Evolutionary conservation across 2,329 filamentous ascomycete species (phyloP), one percentile per base, ranked within the genome.

Genomic region (Alternaria rosae): DNA sequence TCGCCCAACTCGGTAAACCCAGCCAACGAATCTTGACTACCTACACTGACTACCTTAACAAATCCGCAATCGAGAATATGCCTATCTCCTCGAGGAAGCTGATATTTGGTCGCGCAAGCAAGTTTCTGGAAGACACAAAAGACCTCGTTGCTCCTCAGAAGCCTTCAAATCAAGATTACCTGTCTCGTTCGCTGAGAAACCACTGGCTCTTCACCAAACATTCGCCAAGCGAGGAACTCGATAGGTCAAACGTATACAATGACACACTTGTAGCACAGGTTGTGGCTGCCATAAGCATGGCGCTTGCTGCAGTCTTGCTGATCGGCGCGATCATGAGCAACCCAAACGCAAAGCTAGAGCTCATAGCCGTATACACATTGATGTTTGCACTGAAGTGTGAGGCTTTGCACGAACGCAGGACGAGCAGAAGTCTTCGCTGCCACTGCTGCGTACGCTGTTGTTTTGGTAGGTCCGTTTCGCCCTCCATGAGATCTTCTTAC

Each of bases 361-460:
- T 75, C 12, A 44, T 75, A 15, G 69, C 67, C 3, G 56, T 65
- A 48, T 72, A 67, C 26, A 73, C 68, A 1, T 15, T 63, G 10
- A 50, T 74, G 1, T 75, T 76, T 26, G 70, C 70, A 4, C 11
- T 64, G 6, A 75, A 75, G 68, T 55, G 59, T 74, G 1, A 54
- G 52, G 4, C 20, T 70, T 8, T 64, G 70, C 32, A 71, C 66
- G 1, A 73, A 66, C 30, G 69, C 70, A 28, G 59, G 54, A 51
- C 60, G 68, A 25, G 62, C 64, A 4, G 70, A 73, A n/a, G 61
- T 75, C 4, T 73, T 74, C 54, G 70, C 66, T 17, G 63, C 71
- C 30, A 71, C 71, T 6, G 70, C 71, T 11, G 68, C 65, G 4
- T 73, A 71, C 44, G 70, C 69, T 3, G 70, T 69, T 17, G 67